Conservation (phyloP, 2,329 filamentous ascomycete genomes). For the Talaromyces sp. region DNA sequence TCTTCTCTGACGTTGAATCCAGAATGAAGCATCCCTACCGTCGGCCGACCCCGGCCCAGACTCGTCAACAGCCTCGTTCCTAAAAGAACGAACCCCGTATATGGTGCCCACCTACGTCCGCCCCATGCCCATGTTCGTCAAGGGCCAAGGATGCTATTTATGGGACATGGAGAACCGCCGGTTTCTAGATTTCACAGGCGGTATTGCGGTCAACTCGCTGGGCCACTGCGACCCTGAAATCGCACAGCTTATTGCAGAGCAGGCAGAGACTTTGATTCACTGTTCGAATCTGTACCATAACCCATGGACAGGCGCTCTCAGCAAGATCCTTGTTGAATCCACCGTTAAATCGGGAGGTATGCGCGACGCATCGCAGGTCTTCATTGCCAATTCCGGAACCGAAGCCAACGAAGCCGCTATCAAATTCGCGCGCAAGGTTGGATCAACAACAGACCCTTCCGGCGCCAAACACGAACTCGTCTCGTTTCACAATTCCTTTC, state of each 20-base stretch:
- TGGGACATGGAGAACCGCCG: constrained; percentile 85
- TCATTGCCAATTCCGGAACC: constrained; percentile 92
- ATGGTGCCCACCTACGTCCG: constrained; percentile 97
- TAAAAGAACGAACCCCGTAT: constrained; percentile 72
- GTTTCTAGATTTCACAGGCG: constrained; percentile 92
- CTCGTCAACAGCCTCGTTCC: constrained; percentile 69
- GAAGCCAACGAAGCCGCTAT: constrained; percentile 98
- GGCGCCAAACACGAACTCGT: constrained; percentile 78
- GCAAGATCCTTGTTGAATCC: constrained; percentile 75
- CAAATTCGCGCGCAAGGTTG: constrained; percentile 92
- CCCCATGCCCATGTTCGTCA: constrained; percentile 82
- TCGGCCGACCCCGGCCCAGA: constrained; percentile 70
- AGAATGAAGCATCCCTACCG: constrained; percentile 51
- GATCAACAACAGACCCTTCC: constrained; percentile 67
- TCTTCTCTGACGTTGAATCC: background rate
- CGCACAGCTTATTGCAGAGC: constrained; percentile 68
- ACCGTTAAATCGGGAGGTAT: constrained; percentile 77
- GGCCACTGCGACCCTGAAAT: constrained; percentile 86
- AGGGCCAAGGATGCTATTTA: constrained; percentile 79
- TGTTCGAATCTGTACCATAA: constrained; percentile 97
- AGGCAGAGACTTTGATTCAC: constrained; percentile 78
- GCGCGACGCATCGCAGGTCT: constrained; percentile 73
- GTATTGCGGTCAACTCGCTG: constrained; percentile 90
- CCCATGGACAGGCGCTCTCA: constrained; percentile 86
- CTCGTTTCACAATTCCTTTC: constrained; percentile 88